Evolutionary conservation across 345 rosid genomes (phyloP).

Genomic region (Acer campestre): DNA sequence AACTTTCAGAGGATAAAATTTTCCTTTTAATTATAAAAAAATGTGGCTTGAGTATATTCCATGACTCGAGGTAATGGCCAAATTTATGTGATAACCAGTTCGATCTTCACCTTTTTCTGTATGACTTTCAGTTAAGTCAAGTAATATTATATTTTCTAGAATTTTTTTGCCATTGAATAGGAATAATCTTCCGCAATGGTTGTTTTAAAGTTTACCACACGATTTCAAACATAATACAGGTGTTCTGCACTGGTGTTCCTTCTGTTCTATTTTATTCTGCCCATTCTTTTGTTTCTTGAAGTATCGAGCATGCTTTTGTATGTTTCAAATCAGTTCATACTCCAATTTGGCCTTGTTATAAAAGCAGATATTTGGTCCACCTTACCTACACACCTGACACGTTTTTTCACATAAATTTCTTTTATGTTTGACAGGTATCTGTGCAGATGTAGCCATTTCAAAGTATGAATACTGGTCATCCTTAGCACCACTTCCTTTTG

Average conservation of each 20-base stretch:
- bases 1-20: background rate
- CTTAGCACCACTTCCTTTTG: constrained; percentile 97
- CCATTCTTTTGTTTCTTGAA: constrained; percentile 3
- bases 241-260: background rate
- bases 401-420: constrained; percentile 17
- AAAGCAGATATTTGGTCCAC: constrained; percentile 6
- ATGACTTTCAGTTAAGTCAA: background rate
- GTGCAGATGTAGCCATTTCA: constrained; percentile 84
- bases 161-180: background rate
- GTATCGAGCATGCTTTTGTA: background rate
- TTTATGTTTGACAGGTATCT: constrained; percentile 64
- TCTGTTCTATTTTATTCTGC: constrained; percentile 1
- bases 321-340: constrained; percentile 9
- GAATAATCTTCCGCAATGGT: background rate
- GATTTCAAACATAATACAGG: background rate
- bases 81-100: background rate
- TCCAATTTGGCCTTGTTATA: constrained; percentile 4
- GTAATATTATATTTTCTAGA: background rate
- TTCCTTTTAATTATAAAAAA: background rate
- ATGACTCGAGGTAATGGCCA: constrained; percentile 1
- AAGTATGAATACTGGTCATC: constrained; percentile 99
- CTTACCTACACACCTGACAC: constrained; percentile 1
- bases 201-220: background rate
- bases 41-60: constrained; percentile 5
- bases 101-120: background rate